Evolutionary conservation across 805 yeast species (phyloP), one percentile per base, ranked within the genome.

Genomic region (Suhomyces faveliae): DNA sequence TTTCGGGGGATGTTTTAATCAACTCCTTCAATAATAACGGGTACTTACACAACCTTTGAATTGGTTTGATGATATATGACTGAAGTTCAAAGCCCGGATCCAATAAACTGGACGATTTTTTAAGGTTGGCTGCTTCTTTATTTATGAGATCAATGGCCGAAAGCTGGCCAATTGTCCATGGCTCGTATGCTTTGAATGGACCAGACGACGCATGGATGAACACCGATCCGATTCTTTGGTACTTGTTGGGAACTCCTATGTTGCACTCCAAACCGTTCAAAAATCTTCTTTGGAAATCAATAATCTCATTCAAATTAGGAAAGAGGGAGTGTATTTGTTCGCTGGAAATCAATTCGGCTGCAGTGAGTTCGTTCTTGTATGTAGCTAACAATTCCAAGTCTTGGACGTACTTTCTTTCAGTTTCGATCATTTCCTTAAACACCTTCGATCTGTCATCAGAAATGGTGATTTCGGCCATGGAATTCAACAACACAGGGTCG

Each of bases 41-140:
- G 66, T 94, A 94, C 64, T 91, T 89, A 75, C 97, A 89, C n/a
- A 94, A 77, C 53, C 99, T 79, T 71, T 94, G 99, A 33, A 94
- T 89, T 0, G 99, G 99, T 64, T 92, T 94, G 57, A 94, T 81
- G 37, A 94, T 75, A 66, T 88, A 88, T 43, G 92, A 84, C 62
- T 88, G 98, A 46, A 94, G 74, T 65, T 92, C 99, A 61, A 90
- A 84, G 38, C 89, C 86, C 22, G 94, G 92, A 54, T 84, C 92
- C 50, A 91, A 81, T 35, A 90, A 68, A 17, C 71, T 62, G 3
- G 85, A 75, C 17, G 83, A 75, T 50, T 77, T 76, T 41, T 62
- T 68, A 45, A 89, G 75, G 55, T 80, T 80, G 4, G 74, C 61
- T 4, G 81, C 77, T 54, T 87, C 89, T 54, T 77, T 78, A 40